Evolutionary conservation across 1,284 basidiomycete genomes (phyloP).

Genomic region (Mixia osmundae): DNA sequence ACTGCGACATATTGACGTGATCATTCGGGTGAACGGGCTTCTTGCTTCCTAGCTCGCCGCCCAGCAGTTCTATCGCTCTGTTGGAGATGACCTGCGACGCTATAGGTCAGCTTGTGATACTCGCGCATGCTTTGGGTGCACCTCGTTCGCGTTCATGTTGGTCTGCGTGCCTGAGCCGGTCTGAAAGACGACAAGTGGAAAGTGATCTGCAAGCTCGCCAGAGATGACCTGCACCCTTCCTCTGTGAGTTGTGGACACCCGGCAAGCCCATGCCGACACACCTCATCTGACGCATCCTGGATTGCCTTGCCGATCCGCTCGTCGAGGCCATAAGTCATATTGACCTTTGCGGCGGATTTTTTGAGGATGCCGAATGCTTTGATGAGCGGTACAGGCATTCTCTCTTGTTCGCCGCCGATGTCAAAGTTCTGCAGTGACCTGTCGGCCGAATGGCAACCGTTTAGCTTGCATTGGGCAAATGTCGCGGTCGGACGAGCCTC

Average conservation of each 20-base stretch:
- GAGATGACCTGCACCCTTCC: slow-evolving; percentile 52
- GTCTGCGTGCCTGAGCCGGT: slow-evolving; percentile 97
- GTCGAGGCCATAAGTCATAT: slow-evolving; percentile 74
- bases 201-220: slow-evolving; percentile 81
- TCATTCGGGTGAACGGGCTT: slow-evolving; percentile 98
- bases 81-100: slow-evolving; percentile 94
- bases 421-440: slow-evolving; percentile 95
- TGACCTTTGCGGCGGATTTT: slow-evolving; percentile 86
- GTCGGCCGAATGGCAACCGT: neutral
- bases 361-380: slow-evolving; percentile 96
- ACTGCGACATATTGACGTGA: slow-evolving; percentile 99
- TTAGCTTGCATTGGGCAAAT: neutral
- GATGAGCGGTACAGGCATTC: slow-evolving; percentile 80
- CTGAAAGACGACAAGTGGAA: slow-evolving; percentile 97
- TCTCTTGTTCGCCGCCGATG: slow-evolving; percentile 81
- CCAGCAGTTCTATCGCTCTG: slow-evolving; percentile 89
- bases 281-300: slow-evolving; percentile 75
- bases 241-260: neutral
- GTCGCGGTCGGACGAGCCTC: slow-evolving; percentile 31
- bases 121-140: slow-evolving; percentile 15
- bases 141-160: slow-evolving; percentile 99
- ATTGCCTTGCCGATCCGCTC: slow-evolving; percentile 73
- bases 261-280: neutral
- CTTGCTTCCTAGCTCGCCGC: slow-evolving; percentile 86
- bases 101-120: neutral